Evolutionary conservation across 164 flowering plant genomes (phyloP), one percentile per base, ranked within the genome.

Genomic region (Euptelea pleiosperma): DNA sequence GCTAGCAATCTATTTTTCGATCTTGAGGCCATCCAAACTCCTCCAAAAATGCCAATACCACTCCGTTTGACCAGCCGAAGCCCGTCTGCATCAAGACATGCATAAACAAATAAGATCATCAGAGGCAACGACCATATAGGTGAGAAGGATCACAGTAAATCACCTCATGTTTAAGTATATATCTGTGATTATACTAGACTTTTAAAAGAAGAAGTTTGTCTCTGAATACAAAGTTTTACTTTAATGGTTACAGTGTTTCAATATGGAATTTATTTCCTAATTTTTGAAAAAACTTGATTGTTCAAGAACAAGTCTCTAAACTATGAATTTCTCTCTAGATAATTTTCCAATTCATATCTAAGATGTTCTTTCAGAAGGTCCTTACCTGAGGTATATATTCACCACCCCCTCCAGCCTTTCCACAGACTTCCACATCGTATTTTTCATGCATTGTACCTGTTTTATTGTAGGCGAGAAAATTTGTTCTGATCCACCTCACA

Each of bases 21-120:
- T 90, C 85, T 50, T 73, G 53, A 34, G 92, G 83, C 97, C 99
- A 93, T 58, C 99, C 99, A 61, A 86, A 90, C 67, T 87, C 90
- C 71, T 93, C 99, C 73, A 90, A 55, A 52, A 93, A 81, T 24
- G 99, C 83, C 74, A 93, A 72, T 0, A 77, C 83, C 30, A 90
- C 96, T 45, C 97, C 99, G 60, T 93, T 93, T 9, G 94, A 75
- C 99, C 99, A 93, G 8, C 99, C 99, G 58, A 93, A 93, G 34
- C 97, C 99, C 22, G 96, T 93, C 97, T 93, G 85, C 81, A 72
- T 16, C 45, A 56, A 18, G 28, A 21, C 16, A 29, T 31, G 9
- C 10, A 33, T 42, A 4, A 28, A 43, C 18, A 24, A 22, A 44
- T 14, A 31, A 31, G 1, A 22, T 15, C 16, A 36, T 31, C 40